Evolutionary conservation across 208 protist genomes (phyloP).

Genomic region (Acanthamoeba castellanii): DNA sequence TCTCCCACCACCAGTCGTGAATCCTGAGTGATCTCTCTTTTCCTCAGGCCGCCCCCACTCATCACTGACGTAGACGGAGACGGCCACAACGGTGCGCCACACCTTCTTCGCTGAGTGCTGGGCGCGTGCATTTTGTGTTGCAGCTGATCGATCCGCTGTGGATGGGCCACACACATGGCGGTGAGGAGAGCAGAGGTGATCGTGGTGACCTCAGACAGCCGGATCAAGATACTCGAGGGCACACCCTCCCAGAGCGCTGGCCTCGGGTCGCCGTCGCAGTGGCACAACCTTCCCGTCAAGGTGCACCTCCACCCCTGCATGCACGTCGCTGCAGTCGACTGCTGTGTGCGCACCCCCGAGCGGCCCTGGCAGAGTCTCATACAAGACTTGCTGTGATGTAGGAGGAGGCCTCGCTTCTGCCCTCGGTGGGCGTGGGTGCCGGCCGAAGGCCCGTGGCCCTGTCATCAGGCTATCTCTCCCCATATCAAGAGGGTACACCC

Average conservation of each 20-base stretch:
- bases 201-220: constrained; percentile 42
- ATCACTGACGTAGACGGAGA: constrained; percentile 84
- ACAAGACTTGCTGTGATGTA: constrained; percentile 35
- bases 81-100: constrained; percentile 77
- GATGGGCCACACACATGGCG: background rate
- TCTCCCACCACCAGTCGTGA: background rate
- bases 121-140: background rate
- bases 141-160: too few relatives aligned
- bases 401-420: constrained; percentile 73
- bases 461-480: constrained; percentile 72
- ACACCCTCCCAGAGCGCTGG: background rate
- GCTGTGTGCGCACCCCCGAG: background rate
- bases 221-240: constrained; percentile 63
- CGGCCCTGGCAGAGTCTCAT: background rate
- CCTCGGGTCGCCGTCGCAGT: background rate
- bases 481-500: background rate
- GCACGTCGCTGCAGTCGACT: too few relatives aligned
- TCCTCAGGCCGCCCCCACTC: constrained; percentile 73
- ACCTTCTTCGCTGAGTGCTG: background rate
- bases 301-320: background rate
- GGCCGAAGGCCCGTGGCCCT: constrained; percentile 78
- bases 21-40: background rate
- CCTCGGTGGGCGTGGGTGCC: constrained; percentile 75
- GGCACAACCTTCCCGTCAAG: constrained; percentile 48
- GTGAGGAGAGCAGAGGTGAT: constrained; percentile 26